These are phyloP conservation scores for Collybia sordida DNA, from an alignment of 768 basidiomycete genomes.

Conservation along the genomic window DNA sequence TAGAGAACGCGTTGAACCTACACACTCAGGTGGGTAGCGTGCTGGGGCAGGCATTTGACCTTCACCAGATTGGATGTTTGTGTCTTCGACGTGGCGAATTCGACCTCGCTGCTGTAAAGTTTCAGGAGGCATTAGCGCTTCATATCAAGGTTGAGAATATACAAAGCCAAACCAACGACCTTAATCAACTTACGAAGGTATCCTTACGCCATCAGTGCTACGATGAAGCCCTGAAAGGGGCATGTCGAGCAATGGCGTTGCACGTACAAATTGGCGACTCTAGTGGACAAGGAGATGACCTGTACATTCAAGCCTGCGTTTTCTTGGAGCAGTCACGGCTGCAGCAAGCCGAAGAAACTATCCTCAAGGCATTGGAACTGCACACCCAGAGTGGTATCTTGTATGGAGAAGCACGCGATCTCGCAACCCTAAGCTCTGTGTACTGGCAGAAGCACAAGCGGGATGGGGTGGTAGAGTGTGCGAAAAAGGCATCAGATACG, in stretches of 20 bases:
- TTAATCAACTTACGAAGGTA: slow-evolving; percentile 14
- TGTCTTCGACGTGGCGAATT: slow-evolving; percentile 7
- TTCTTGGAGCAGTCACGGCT: slow-evolving; percentile 19
- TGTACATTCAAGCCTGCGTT: slow-evolving; percentile 23
- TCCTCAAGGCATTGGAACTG: slow-evolving; percentile 18
- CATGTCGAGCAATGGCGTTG: slow-evolving; percentile 14
- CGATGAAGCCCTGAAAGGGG: slow-evolving; percentile 11
- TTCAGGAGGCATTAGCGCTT: slow-evolving; percentile 10
- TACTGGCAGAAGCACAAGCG: slow-evolving; percentile 14
- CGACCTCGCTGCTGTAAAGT: slow-evolving; percentile 10
- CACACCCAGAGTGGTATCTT: slow-evolving; percentile 11
- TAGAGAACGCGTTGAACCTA: slow-evolving; percentile 2
- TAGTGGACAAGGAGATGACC: slow-evolving; percentile 23
- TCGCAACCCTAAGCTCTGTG: slow-evolving; percentile 19
- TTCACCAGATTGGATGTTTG: slow-evolving; percentile 14
- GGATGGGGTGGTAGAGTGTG: too few species aligned
- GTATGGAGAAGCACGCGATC: slow-evolving; percentile 14
- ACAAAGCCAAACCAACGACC: slow-evolving; percentile 19
- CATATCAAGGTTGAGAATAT: slow-evolving; percentile 13
- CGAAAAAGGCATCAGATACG: background rate
- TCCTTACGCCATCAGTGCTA: slow-evolving; percentile 9
- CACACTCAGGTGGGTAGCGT: slow-evolving; percentile 6
- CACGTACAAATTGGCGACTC: slow-evolving; percentile 20
- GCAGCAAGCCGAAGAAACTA: slow-evolving; percentile 16
- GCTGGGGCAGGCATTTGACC: slow-evolving; percentile 18